Base-by-base conservation (phyloP, 2,329 filamentous ascomycete genomes). In the Fusarium piperis region DNA sequence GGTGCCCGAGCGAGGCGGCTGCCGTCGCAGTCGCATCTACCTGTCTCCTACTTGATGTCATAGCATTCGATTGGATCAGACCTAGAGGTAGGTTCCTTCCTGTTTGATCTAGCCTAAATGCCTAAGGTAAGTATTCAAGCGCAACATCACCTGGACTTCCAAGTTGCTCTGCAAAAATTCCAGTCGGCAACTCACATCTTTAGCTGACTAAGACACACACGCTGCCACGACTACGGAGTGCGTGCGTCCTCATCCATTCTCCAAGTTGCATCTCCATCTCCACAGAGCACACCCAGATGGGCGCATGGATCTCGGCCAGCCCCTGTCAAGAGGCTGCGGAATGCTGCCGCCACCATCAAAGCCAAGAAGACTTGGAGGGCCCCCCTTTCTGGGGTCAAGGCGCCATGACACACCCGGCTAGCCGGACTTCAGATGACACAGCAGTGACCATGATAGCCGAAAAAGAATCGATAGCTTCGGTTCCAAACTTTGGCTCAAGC, bases 321-420 rank as follows among this genome's bases (percentile, higher is more conserved):
- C 73, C 73, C 67, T 76, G 70, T 71, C 59, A 56, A 70, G 64
- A 73, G 70, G 75, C 73, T 76, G 75, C 75, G 75, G 75, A 77
- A 77, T 71, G 68, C 72, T 77, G 63, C 75, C 75, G 70, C 73
- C 75, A 76, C 75, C 67, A 52, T 58, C 53, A 67, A 66, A 71
- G 70, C 73, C 65, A 76, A 75, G 65, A 66, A 28, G 53, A 53
- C 58, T 74, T 64, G 39, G 65, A 73, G 72, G 64, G 66, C 44
- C 72, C 75, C 44, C 75, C 73, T 77, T 76, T 77, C 72, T 68
- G 75, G 72, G 73, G 68, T 65, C 53, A 59, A 58, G 64, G 53
- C 71, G 64, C 71, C 63, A 67, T 71, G 56, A 63, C 74, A 68
- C 63, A 65, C 33, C 58, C 57, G 68, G 64, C 53, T 72, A 68